A percentile compares a stretch with the other conserved stretches of the same genome.
These are phyloP conservation scores for Mycosphaerella arachidis DNA, from an alignment of 2,329 filamentous ascomycete species.

Conservation along the genomic window DNA sequence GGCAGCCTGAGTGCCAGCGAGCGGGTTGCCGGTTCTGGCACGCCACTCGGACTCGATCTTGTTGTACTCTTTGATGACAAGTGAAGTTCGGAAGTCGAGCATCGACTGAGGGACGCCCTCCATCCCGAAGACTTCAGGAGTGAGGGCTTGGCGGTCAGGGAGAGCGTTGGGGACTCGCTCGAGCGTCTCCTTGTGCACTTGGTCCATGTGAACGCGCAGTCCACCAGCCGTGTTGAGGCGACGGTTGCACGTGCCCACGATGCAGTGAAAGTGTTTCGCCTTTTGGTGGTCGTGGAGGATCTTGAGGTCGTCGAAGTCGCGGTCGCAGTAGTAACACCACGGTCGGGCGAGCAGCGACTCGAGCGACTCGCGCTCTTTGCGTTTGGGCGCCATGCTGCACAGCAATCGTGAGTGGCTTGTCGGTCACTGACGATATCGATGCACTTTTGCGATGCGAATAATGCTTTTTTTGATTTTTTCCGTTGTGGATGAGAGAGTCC, in stretches of 20 bases:
- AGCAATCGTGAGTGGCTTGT: neutral
- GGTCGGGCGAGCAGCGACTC: constrained; percentile 83
- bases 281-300: constrained; percentile 96
- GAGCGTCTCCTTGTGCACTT: constrained; percentile 94
- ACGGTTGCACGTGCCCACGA: constrained; percentile 69
- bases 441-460: neutral
- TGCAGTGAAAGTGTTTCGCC: constrained; percentile 97
- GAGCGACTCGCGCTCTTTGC: constrained; percentile 69
- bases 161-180: constrained; percentile 87
- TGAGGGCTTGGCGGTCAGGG: constrained; percentile 75
- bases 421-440: neutral
- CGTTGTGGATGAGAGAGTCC: neutral
- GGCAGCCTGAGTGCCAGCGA: constrained; percentile 42
- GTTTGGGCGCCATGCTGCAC: constrained; percentile 48
- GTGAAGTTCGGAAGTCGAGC: constrained; percentile 67
- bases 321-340: constrained; percentile 99
- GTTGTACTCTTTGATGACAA: constrained; percentile 80
- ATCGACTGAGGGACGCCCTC: constrained; percentile 84
- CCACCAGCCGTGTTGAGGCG: constrained; percentile 92
- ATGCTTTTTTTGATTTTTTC: neutral
- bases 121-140: constrained; percentile 97
- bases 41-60: constrained; percentile 78
- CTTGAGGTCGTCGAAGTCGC: constrained; percentile 96
- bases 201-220: constrained; percentile 93
- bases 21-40: constrained; percentile 76